Base-by-base conservation (phyloP, 306 rosid genomes). In the Mucuna pruriens region DNA sequence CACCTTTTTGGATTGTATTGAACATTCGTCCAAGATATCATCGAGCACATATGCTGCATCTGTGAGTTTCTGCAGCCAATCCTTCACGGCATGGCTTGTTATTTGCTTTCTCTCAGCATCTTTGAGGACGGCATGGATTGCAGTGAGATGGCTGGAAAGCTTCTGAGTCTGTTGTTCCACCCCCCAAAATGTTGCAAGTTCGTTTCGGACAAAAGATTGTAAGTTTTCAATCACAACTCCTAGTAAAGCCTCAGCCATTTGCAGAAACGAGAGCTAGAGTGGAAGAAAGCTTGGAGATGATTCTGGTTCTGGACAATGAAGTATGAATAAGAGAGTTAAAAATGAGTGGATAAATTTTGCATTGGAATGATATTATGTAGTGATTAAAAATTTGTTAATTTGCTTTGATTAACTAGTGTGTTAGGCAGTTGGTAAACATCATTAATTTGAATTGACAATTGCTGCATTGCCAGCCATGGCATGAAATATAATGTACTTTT, bases 21-120 rank as follows among this genome's bases (percentile, higher is more conserved):
- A 54, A 55, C 15, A 71, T 5, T 61, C 71, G 0, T 80, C 85
- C 4, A 80, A 29, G 9, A 84, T 36, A 9, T 84, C 84, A 0
- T 80, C 78, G 0, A 77, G 12, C 9, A 77, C 82, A 4, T 78
- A 3, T 6, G 65, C 29, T 0, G 44, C 88, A 40, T 80, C 85
- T 3, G 61, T 49, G 3, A 85, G 79, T 46, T 22, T 70, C 38
- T 61, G 40, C 20, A 85, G 23, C 85, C 88, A 85, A 16, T 12
- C 16, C 62, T 63, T 69, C 0, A 75, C 40, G 2, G 79, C 23
- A 9, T 7, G 29, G 3, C 23, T 42, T 4, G 44, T 31, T 5
- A 29, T 29, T 10, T 63, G 66, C 65, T 40, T 23, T 26, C 75
- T 49, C 44, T 78, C 86, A 2, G 80, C 87, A 40, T 77, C 81